Conservation (phyloP, 2,329 filamentous ascomycete species). For the Colletotrichum aenigma region DNA sequence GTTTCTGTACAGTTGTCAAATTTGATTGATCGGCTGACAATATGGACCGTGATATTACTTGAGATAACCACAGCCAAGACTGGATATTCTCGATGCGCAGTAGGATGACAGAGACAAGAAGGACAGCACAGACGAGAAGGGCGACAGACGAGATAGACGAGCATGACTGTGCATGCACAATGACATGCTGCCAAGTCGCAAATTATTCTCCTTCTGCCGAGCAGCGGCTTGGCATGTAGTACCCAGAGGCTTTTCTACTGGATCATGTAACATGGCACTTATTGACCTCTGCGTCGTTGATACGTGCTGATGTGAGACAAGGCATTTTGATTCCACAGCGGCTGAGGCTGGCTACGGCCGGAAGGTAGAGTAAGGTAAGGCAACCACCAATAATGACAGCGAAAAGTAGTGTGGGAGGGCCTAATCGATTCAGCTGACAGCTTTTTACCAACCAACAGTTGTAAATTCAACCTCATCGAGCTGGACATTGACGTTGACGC, state of each 20-base stretch:
- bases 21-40: too few relatives aligned
- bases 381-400: not conserved
- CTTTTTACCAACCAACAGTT: not conserved
- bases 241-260: accelerated
- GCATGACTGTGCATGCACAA: not conserved
- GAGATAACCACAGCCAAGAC: too few relatives aligned
- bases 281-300: not conserved
- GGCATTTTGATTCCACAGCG: not conserved
- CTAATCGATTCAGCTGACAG: not conserved
- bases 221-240: not conserved
- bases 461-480: not conserved
- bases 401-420: not conserved
- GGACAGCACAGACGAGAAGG: too few relatives aligned
- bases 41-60: too few relatives aligned
- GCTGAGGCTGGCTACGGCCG: not conserved
- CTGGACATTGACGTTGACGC: too few relatives aligned
- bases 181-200: not conserved
- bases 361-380: not conserved
- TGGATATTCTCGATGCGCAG: too few relatives aligned
- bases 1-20: too few relatives aligned
- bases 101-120: too few relatives aligned
- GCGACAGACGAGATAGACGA: too few relatives aligned
- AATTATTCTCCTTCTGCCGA: not conserved
- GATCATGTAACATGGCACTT: not conserved
- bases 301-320: not conserved